phyloP scores from a whole-genome alignment of 768 basidiomycete species.

The Trametes coccinea region DNA sequence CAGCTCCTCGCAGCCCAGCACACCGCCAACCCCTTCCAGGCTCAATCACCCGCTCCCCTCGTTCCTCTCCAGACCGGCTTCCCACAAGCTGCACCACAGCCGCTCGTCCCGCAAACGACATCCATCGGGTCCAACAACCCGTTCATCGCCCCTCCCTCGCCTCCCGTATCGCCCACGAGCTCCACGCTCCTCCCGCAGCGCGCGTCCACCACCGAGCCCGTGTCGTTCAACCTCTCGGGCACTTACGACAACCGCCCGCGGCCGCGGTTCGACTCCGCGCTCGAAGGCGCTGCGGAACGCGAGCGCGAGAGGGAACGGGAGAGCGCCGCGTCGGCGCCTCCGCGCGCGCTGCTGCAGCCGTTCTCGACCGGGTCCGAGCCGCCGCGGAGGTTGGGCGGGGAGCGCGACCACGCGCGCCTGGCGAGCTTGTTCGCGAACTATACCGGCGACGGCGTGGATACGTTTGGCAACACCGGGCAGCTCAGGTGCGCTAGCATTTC shows the following conservation, averaged over 20 bases:
- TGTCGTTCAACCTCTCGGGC: slow-evolving; percentile 22
- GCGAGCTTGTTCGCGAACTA: slow-evolving; percentile 78
- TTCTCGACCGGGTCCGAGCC: slow-evolving; percentile 18
- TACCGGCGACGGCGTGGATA: slow-evolving; percentile 87
- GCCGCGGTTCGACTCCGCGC: neutral
- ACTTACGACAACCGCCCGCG: slow-evolving; percentile 18
- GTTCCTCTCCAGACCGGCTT: slow-evolving; percentile 41
- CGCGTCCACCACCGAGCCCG: slow-evolving; percentile 33
- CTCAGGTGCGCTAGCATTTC: slow-evolving; percentile 48
- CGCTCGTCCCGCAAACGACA: slow-evolving; percentile 57
- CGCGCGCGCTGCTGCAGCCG: slow-evolving; percentile 31
- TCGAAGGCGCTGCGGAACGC: neutral
- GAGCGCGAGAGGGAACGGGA: neutral
- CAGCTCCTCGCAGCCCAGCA: slow-evolving; percentile 34
- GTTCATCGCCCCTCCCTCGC: slow-evolving; percentile 33
- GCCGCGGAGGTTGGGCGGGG: slow-evolving; percentile 6
- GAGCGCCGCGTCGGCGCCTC: slow-evolving; percentile 9
- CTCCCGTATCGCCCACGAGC: slow-evolving; percentile 40
- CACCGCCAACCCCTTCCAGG: slow-evolving; percentile 42
- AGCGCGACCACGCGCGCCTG: slow-evolving; percentile 55
- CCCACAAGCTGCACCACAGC: slow-evolving; percentile 50
- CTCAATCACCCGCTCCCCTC: slow-evolving; percentile 36
- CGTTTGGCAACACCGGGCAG: slow-evolving; percentile 83
- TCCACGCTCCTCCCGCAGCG: slow-evolving; percentile 38
- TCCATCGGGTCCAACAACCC: slow-evolving; percentile 38